phyloP scores from a whole-genome alignment of 176 grass and related monocot genomes.

The Oryza officinalis region DNA sequence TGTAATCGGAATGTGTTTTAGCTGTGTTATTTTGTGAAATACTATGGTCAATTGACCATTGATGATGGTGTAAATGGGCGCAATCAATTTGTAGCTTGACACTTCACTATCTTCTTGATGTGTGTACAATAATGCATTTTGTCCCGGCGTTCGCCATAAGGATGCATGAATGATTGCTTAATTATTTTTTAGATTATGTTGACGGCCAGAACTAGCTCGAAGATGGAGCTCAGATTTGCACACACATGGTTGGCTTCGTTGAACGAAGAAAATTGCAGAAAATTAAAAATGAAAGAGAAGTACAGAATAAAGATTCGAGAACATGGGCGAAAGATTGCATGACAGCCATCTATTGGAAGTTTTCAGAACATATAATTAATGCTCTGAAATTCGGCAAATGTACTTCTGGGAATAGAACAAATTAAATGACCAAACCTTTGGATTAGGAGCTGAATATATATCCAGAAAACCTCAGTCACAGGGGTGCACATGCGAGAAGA shows the following conservation, averaged over 20 bases:
- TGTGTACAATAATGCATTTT: neutral
- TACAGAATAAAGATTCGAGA: neutral
- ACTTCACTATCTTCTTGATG: neutral
- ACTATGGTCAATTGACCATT: neutral
- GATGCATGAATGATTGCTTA: neutral
- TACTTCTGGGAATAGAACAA: neutral
- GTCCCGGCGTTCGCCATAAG: neutral
- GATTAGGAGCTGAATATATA: neutral
- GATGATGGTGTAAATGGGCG: neutral
- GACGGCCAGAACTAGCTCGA: constrained; percentile 3
- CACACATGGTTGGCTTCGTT: neutral
- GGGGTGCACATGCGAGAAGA: neutral
- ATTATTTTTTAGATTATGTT: neutral
- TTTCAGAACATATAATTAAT: neutral
- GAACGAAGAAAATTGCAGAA: neutral
- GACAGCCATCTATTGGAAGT: neutral
- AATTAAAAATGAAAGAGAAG: neutral
- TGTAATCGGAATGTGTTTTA: neutral
- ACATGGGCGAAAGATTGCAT: neutral
- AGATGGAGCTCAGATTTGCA: neutral
- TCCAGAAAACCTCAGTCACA: neutral
- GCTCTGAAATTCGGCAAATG: neutral
- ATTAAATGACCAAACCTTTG: neutral
- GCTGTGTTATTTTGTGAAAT: neutral
- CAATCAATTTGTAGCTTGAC: neutral